Base-by-base conservation (phyloP, 1,139 yeast genomes). In the Zhuliangozyma parablackwelliae region DNA sequence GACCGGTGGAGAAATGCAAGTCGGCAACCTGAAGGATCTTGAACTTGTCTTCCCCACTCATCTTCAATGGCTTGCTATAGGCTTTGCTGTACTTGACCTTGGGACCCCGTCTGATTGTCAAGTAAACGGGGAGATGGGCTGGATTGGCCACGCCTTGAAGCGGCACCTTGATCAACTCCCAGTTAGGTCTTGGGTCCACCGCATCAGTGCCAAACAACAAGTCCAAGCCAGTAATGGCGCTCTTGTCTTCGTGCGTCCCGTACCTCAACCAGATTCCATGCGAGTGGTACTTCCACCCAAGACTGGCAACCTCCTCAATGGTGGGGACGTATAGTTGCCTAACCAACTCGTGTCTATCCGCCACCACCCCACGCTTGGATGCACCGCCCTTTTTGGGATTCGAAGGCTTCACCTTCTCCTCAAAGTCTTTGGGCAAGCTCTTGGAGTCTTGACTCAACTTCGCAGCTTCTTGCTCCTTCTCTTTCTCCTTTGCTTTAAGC, bases 1-100 rank as follows among this genome's bases (percentile, higher is more conserved):
- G 68, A 2, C 90, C 92, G 0, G 92, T 84, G 7, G 88, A 75
- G 51, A 84, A 79, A 57, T 90, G 97, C 41, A 89, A 63, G 56
- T 90, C 97, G 0, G 96, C 94, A 3, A 89, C 74, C 56, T 90
- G 97, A 10, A 87, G 59, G 31, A 90, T 80, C 55, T 85, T 88
- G 58, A 83, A 85, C 44, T 69, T 75, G 2, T 73, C 79, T 25
- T 72, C 57, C 3, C 45, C 39, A 26, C 49, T 44, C 38, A 65
- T 49, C 40, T 61, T 58, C 34, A 67, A 49, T 2, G 53, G 45
- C 31, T 41, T 49, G 32, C 42, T 51, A 20, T 51, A 41, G 16
- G 46, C 38, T 30, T 43, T 43, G 16, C 51, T 50, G 44, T 61
- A 63, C 50, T 59, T 50, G 35, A 40, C 28, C 32, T 44, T 49